Conservation (phyloP, 768 basidiomycete genomes). For the Termitomyces sp. region DNA sequence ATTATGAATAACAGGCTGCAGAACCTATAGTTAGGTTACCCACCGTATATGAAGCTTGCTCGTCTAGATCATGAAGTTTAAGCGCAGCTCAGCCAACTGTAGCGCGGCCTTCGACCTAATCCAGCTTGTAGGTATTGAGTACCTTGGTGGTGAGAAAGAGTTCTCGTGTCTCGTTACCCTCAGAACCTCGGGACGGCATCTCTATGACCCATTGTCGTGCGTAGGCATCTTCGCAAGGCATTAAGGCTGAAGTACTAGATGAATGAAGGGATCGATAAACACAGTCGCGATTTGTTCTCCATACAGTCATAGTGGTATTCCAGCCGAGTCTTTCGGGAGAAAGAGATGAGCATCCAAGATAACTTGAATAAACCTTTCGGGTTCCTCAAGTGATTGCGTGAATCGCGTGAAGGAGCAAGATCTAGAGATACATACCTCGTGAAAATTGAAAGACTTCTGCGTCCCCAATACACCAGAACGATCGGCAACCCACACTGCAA, state of each 20-base stretch:
- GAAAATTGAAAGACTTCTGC: conserved; percentile 3
- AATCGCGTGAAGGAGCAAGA: background rate
- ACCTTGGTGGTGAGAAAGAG: no score
- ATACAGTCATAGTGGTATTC: background rate
- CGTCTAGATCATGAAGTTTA: no score
- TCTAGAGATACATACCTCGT: conserved; percentile 1
- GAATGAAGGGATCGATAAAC: background rate
- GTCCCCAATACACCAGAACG: conserved; percentile 9
- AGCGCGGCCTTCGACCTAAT: no score
- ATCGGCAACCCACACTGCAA: conserved; percentile 4
- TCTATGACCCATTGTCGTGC: background rate
- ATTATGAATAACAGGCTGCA: no score
- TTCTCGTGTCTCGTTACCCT: no score
- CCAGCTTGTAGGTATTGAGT: no score
- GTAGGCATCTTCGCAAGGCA: background rate
- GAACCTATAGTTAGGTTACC: no score
- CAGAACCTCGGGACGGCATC: background rate
- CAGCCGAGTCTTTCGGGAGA: no score
- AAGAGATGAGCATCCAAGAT: no score
- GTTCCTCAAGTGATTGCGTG: background rate
- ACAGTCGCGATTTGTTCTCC: background rate
- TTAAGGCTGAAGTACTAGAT: background rate
- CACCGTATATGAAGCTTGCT: no score
- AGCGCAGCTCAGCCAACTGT: no score
- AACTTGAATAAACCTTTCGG: background rate